Evolutionary conservation across 495 filamentous ascomycete species (phyloP).

Genomic region (Hyphodiscus hymeniophilus): DNA sequence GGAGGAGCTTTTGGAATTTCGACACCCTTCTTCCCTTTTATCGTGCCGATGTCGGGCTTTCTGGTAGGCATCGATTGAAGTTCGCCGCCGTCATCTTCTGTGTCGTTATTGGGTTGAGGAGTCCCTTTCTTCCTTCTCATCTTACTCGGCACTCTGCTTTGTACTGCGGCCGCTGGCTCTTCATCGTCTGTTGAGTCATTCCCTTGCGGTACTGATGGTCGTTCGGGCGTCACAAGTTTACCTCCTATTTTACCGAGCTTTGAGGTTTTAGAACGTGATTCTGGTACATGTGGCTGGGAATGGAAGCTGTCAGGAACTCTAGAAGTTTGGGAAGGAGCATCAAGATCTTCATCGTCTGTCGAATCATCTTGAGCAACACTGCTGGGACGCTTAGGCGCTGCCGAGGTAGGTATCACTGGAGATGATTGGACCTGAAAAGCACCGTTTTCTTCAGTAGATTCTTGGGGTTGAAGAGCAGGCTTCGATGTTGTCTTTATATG

Average conservation of each 20-base stretch:
- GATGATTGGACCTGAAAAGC: conserved; percentile 46
- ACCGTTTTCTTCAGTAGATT: conserved; percentile 27
- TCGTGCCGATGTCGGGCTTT: conserved; percentile 2
- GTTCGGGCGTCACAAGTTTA: not conserved
- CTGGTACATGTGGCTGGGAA: conserved; percentile 5
- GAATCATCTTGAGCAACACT: conserved; percentile 4
- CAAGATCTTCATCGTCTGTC: conserved; percentile 24
- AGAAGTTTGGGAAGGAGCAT: conserved; percentile 19
- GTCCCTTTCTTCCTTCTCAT: conserved; percentile 24
- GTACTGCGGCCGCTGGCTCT: conserved; percentile 10
- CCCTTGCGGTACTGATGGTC: conserved; percentile 20
- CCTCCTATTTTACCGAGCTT: conserved; percentile 13
- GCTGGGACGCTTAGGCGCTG: not conserved
- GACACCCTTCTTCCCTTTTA: conserved; percentile 13
- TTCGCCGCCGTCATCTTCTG: too few species aligned
- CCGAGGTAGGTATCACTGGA: conserved; percentile 24
- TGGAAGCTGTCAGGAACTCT: conserved; percentile 19
- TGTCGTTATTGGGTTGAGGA: not conserved
- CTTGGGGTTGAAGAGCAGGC: not conserved
- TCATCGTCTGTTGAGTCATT: not conserved
- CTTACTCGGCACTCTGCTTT: conserved; percentile 15
- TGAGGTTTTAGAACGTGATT: not conserved
- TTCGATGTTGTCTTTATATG: not conserved
- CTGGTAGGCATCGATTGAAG: too few species aligned
- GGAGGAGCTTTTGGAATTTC: not conserved